Base-by-base conservation (phyloP, 257 asterid genomes). In the Thymus quinquecostatus region DNA sequence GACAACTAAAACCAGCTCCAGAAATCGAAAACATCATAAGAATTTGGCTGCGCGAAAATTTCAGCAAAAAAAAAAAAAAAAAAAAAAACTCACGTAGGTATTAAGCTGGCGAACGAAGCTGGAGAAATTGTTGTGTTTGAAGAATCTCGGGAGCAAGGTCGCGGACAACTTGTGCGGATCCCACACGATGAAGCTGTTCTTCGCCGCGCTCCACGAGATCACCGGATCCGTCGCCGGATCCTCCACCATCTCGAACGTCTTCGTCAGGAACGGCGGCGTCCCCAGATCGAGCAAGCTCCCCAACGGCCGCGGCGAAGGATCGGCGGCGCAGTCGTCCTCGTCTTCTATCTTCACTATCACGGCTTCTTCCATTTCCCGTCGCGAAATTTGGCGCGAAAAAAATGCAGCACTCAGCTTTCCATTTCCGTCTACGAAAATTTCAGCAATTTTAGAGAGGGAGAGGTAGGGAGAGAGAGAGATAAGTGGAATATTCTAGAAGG, bases 21-120 rank as follows among this genome's bases (percentile, higher is more conserved):
- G 21, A 12, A 21, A 27, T 6, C 3, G 51, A 51, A 14, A 47
- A 13, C 43, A 58, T 53, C 2, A n/a, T 30, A 3, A 10, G 48
- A 60, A 32, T 45, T 27, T 29, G 61, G 71, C 29, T 10, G 28
- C 10, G 5, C n/a, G 60, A 44, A 21, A 21, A 14, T 43, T 10
- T 29, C 59, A 66, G 34, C 10, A 54, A 40, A 21, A 21, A 21
- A 21, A 21, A 21, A 21, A 21, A 21, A 21, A 21, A 21, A 21
- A 21, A 21, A 21, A 21, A 21, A 21, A 33, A 86, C 96, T 85
- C 83, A 92, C 98, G 75, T 92, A 92, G 8, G 98, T 90, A 75
- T 92, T 92, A 54, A 92, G 96, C 89, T 92, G 97, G 7, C 97
- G 96, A 49, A 90, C 76, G 76, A 92, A 92, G 79, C 96, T 92